Evolutionary conservation across 106 monocot species (phyloP).

Genomic region (Hemerocallis citrina): DNA sequence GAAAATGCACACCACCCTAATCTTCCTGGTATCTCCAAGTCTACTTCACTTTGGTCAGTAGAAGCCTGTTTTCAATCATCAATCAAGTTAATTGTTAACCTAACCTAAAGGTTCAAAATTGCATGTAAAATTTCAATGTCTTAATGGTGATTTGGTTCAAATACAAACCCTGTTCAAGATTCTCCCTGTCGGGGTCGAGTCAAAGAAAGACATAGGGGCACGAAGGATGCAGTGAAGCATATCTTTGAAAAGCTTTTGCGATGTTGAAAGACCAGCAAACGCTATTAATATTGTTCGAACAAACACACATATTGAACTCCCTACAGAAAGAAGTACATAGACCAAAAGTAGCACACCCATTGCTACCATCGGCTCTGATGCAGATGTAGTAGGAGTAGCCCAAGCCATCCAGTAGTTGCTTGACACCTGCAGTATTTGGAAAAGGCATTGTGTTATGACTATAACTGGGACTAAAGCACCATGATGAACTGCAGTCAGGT

Average conservation of each 20-base stretch:
- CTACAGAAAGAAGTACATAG: conserved; percentile 59
- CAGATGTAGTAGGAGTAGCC: conserved; percentile 60
- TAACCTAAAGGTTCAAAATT: too few species aligned
- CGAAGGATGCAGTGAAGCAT: conserved; percentile 67
- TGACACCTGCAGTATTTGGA: conserved; percentile 72
- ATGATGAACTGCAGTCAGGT: conserved; percentile 59
- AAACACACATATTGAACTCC: conserved; percentile 57
- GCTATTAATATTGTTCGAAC: conserved; percentile 50
- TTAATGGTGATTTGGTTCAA: not conserved
- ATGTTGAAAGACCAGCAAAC: conserved; percentile 54
- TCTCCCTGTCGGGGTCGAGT: conserved; percentile 79
- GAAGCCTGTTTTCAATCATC: conserved; percentile 76
- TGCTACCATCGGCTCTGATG: conserved; percentile 25
- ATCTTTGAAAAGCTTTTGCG: conserved; percentile 57
- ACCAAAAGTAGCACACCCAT: conserved; percentile 53
- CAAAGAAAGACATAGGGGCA: conserved; percentile 89
- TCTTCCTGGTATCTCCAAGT: conserved; percentile 58
- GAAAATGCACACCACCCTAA: conserved; percentile 85
- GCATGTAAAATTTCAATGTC: too few species aligned
- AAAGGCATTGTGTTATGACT: conserved; percentile 50
- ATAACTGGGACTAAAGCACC: conserved; percentile 64
- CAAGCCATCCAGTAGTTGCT: conserved; percentile 99
- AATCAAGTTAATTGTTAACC: too few species aligned
- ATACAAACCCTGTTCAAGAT: conserved; percentile 80
- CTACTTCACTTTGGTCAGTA: conserved; percentile 80